Conservation (phyloP, 2,329 filamentous ascomycete species). For the Pyricularia grisea region DNA sequence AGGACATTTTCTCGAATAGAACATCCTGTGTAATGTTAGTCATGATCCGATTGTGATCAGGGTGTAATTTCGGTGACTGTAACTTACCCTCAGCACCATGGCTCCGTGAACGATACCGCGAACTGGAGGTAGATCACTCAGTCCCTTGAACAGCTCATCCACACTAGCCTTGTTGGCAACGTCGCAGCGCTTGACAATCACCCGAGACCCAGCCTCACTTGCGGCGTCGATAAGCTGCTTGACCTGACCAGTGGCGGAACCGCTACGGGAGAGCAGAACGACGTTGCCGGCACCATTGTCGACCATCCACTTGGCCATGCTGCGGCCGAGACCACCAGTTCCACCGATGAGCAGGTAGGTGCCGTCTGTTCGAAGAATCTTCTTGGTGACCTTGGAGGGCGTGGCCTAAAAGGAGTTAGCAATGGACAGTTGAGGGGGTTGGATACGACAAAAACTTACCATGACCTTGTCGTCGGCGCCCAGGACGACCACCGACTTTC, state of each 20-base stretch:
- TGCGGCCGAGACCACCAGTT: constrained; percentile 39
- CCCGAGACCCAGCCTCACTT: constrained; percentile 26
- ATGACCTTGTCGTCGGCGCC: constrained; percentile 30
- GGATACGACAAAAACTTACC: constrained; percentile 4
- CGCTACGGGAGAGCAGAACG: constrained; percentile 39
- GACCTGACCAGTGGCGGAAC: constrained; percentile 28
- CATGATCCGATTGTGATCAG: background rate
- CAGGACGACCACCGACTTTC: constrained; percentile 34
- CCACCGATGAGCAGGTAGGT: constrained; percentile 43
- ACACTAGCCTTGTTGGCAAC: constrained; percentile 31
- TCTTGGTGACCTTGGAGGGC: constrained; percentile 10
- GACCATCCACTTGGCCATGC: constrained; percentile 39
- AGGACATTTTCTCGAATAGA: constrained; percentile 43
- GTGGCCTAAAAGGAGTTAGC: constrained; percentile 4
- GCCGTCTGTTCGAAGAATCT: constrained; percentile 28
- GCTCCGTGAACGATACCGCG: constrained; percentile 36
- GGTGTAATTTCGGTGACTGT: too few species aligned
- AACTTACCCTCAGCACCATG: constrained; percentile 30
- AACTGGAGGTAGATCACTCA: constrained; percentile 27
- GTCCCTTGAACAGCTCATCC: constrained; percentile 24
- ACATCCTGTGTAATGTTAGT: constrained; percentile 22
- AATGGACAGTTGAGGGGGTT: background rate
- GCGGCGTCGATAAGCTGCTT: constrained; percentile 30
- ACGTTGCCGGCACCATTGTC: constrained; percentile 36
- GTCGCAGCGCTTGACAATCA: constrained; percentile 38